Base-by-base conservation (phyloP, 345 rosid species). In the Durio zibethinus region DNA sequence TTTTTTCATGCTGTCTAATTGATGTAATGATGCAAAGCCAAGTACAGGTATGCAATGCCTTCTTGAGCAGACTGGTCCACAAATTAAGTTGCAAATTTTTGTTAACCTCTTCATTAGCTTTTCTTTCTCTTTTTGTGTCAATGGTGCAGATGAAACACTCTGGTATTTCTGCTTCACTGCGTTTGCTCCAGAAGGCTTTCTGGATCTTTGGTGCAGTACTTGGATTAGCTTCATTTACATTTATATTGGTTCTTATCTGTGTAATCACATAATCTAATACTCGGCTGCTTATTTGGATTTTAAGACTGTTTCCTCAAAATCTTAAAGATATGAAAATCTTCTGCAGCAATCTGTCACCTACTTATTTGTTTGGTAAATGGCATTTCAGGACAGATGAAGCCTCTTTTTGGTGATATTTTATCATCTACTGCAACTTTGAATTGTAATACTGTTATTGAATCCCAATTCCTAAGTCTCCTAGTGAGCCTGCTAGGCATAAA, bases 241-340 rank as follows among this genome's bases (percentile, higher is more conserved):
- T 85, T 29, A 7, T 81, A 75, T 72, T 89, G 83, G 21, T 82
- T 52, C 40, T 89, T 59, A 25, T 89, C 59, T 84, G 82, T 43
- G 79, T 87, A 29, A 23, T 73, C 16, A 78, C 83, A 62, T 89
- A 67, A 83, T 47, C 33, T 48, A 11, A 50, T 45, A 11, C 25
- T 47, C 45, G 35, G 27, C 57, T 20, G 2, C 27, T 1, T 23
- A 11, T 18, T 59, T 57, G 10, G 3, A 23, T 48, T 0, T 52
- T 4, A 14, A 42, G 73, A 63, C 23, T 5, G n/a, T 50, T 50
- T 72, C 52, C 21, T 62, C 48, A 16, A 16, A 3, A 71, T n/a
- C n/a, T 50, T 23, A 29, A 50, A 47, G 23, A 25, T 72, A 6
- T 8, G 16, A 45, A 11, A 45, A 4, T 9, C 14, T 48, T 48